Evolutionary conservation across 2,329 filamentous ascomycete genomes (phyloP), one percentile per base, ranked within the genome.

Genomic region (Geosmithia morbida): DNA sequence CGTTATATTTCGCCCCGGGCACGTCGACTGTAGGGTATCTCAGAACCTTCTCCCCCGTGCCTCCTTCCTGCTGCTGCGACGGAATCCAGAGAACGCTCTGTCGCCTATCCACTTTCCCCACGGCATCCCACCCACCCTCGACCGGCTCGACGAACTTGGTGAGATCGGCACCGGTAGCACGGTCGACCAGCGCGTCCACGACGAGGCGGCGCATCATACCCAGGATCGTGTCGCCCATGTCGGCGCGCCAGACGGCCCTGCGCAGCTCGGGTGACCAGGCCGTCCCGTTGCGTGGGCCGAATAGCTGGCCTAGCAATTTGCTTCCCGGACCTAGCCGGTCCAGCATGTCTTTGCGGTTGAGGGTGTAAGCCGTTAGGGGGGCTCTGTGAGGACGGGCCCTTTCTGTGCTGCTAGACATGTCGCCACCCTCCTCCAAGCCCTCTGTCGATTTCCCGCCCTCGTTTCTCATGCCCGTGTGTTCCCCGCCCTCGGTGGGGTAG

Each of bases 141-240:
- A 66, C 68, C 3, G 63, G 62, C 45, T 54, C 44, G 3, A 68
- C 52, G 7, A 77, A 56, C 51, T 69, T 74, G 10, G 33, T 37
- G 14, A 3, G 33, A 11, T 37, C 11, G 10, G 33, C 33, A 37
- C 33, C 33, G 22, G 49, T 47, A 1, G 62, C 58, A 2, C 72
- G 52, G 50, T 67, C 59, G 5, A 69, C 48, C 11, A 84, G 58
- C 1, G 69, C 60, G 18, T 73, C 65, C 1, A 67, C 61, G 17
- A 72, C 64, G 2, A 66, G 60, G 5, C 66, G 59, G 4, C 74
- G 70, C 61, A 81, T 64, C 49, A 72, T 60, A 6, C 66, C 58
- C 3, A 81, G 61, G 0, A 83, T 55, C 22, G 74, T 63, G 0
- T 63, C 59, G 33, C 70, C 65, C 77, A 83, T 83, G 52, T 80